Conservation (phyloP, 139 green algal genomes). For the Tetradesmus obliquus region DNA sequence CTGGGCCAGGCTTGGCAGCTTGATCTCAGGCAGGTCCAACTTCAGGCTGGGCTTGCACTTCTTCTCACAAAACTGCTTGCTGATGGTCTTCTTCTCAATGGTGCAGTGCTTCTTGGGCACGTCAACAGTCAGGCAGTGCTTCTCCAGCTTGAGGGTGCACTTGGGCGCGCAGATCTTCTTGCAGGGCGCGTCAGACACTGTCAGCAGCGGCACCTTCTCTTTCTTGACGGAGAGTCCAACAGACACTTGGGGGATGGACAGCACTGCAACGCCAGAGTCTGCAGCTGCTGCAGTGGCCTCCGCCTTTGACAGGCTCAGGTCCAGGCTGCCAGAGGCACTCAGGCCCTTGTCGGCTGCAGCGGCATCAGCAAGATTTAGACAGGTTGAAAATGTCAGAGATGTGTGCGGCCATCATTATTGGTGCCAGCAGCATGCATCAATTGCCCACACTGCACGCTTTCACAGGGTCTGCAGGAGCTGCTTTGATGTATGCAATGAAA, state of each 20-base stretch:
- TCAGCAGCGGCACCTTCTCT: not conserved
- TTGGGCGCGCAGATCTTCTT: slow-evolving; percentile 20
- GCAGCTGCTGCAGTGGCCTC: not conserved
- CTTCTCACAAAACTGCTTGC: not conserved
- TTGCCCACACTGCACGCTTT: too few relatives aligned
- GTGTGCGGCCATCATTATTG: too few relatives aligned
- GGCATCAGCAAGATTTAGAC: not conserved
- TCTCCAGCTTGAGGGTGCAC: not conserved
- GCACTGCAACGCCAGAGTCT: not conserved
- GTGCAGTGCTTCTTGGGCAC: not conserved
- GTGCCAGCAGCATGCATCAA: too few relatives aligned
- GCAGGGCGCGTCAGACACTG: slow-evolving; percentile 20
- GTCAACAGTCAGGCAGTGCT: not conserved
- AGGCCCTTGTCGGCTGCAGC: not conserved
- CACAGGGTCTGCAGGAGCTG: too few relatives aligned
- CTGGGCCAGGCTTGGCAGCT: not conserved
- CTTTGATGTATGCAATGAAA: too few relatives aligned
- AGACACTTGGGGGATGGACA: not conserved
- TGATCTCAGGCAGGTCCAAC: not conserved
- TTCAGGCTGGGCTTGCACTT: not conserved
- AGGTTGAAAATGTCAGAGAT: not conserved
- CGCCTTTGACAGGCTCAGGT: not conserved
- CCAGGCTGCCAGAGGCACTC: not conserved
- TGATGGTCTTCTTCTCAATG: slow-evolving; percentile 8
- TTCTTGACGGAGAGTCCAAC: slow-evolving; percentile 11